Conservation (phyloP, 805 yeast genomes). For the Cyberlindnera meyerae region DNA sequence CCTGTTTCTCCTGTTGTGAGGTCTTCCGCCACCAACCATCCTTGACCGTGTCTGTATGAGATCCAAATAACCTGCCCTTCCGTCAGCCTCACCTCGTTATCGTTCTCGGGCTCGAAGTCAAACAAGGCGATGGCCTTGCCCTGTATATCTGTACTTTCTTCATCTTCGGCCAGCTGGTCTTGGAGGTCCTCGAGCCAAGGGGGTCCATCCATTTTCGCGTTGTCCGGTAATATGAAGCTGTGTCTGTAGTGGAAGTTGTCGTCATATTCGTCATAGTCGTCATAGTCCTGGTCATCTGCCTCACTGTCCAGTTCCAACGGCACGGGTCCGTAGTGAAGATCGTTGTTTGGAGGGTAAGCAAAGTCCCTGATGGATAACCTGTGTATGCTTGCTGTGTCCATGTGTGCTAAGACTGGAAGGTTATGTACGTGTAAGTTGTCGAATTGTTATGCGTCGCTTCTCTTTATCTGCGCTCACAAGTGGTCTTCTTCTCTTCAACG, state of each 20-base stretch:
- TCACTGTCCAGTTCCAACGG: too few species aligned
- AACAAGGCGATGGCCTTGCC: slow-evolving; percentile 79
- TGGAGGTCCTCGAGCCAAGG: slow-evolving; percentile 7
- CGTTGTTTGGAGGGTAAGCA: slow-evolving; percentile 69
- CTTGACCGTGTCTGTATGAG: slow-evolving; percentile 91
- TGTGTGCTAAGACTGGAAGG: too few species aligned
- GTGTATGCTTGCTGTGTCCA: neutral
- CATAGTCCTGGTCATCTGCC: too few species aligned
- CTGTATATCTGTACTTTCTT: slow-evolving; percentile 26
- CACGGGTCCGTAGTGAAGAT: slow-evolving; percentile 52
- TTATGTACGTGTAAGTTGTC: too few species aligned
- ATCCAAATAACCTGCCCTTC: slow-evolving; percentile 87
- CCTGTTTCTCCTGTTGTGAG: slow-evolving; percentile 77
- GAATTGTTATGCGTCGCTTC: too few species aligned
- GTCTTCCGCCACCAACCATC: slow-evolving; percentile 93
- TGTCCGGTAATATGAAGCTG: neutral
- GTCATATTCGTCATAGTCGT: slow-evolving; percentile 20
- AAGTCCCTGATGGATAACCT: slow-evolving; percentile 65
- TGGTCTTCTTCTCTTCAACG: too few species aligned
- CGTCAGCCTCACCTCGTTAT: slow-evolving; percentile 72
- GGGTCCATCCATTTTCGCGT: slow-evolving; percentile 1
- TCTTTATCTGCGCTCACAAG: too few species aligned
- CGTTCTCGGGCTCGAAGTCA: slow-evolving; percentile 90
- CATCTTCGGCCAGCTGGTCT: neutral
- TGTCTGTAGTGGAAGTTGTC: slow-evolving; percentile 15